Conservation (phyloP, 495 filamentous ascomycete species). For the Penicillium pancosmium region DNA sequence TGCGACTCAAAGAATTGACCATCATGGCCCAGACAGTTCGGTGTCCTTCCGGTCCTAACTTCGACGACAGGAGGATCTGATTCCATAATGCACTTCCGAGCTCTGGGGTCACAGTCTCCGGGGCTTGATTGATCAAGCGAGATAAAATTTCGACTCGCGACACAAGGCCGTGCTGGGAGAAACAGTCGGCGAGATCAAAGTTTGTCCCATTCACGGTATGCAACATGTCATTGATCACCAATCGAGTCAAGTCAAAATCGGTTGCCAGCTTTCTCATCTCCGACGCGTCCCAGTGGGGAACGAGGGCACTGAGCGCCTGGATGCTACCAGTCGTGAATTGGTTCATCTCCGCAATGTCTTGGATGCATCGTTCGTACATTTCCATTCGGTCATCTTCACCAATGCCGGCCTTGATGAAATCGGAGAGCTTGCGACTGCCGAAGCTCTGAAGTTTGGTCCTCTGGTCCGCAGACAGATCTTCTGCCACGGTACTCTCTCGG, state of each 20-base stretch:
- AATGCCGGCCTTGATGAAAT: constrained; percentile 55
- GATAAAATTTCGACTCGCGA: constrained; percentile 62
- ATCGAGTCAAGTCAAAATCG: constrained; percentile 54
- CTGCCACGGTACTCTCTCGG: constrained; percentile 57
- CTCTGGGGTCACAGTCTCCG: constrained; percentile 61
- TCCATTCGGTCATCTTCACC: constrained; percentile 49
- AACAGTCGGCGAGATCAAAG: constrained; percentile 37
- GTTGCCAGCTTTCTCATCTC: constrained; percentile 55
- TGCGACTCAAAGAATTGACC: constrained; percentile 50
- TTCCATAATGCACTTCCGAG: constrained; percentile 68
- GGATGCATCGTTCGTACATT: constrained; percentile 60
- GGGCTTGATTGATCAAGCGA: constrained; percentile 58
- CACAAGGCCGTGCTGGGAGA: constrained; percentile 38
- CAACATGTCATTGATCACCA: constrained; percentile 55
- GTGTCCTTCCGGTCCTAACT: constrained; percentile 57
- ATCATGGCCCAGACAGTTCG: constrained; percentile 68
- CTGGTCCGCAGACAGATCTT: constrained; percentile 42
- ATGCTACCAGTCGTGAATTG: constrained; percentile 68
- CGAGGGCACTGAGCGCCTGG: constrained; percentile 64
- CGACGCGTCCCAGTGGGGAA: constrained; percentile 46
- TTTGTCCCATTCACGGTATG: constrained; percentile 46
- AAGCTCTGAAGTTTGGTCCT: constrained; percentile 56
- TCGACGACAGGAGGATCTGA: constrained; percentile 62
- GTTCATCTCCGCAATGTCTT: constrained; percentile 59
- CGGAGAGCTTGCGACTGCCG: constrained; percentile 55